These are phyloP conservation scores for Harrya chromipes DNA, from an alignment of 768 basidiomycete species.

Conservation along the genomic window DNA sequence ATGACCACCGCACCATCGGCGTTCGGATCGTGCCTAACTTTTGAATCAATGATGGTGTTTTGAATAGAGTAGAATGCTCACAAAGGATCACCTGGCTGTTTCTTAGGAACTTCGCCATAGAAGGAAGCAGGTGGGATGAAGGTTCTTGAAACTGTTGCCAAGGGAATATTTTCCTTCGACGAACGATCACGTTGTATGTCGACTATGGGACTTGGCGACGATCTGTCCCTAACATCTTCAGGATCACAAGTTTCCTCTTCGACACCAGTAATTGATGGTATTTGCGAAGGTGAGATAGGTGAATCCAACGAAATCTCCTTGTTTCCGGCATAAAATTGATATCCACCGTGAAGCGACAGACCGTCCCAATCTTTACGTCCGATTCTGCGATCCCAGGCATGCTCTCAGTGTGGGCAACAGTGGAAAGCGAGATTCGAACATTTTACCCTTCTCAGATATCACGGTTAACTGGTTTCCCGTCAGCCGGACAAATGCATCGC, in stretches of 20 bases:
- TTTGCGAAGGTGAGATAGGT: conserved; percentile 45
- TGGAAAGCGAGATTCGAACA: conserved; percentile 38
- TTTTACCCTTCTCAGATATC: conserved; percentile 67
- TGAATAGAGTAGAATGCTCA: conserved; percentile 3
- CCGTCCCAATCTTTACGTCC: conserved; percentile 63
- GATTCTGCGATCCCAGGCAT: conserved; percentile 40
- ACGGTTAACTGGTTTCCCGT: conserved; percentile 52
- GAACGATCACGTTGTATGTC: conserved; percentile 1
- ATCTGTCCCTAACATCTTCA: conserved; percentile 14
- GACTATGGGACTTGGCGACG: conserved; percentile 14
- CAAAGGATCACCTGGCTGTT: conserved; percentile 26
- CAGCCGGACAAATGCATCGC: conserved; percentile 61
- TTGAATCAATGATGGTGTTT: neutral
- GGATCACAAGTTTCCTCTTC: conserved; percentile 27
- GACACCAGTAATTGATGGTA: conserved; percentile 44
- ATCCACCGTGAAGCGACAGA: conserved; percentile 39
- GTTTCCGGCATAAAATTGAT: conserved; percentile 46
- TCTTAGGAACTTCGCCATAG: conserved; percentile 44
- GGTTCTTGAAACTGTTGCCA: conserved; percentile 13
- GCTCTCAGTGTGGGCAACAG: conserved; percentile 5
- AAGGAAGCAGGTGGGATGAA: conserved; percentile 61
- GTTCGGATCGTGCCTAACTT: conserved; percentile 68
- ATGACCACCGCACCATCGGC: conserved; percentile 81
- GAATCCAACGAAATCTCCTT: conserved; percentile 63
- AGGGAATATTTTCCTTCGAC: conserved; percentile 21